Conservation (phyloP, 768 basidiomycete genomes). For the Krasilnikovozyma curviuscula region DNA sequence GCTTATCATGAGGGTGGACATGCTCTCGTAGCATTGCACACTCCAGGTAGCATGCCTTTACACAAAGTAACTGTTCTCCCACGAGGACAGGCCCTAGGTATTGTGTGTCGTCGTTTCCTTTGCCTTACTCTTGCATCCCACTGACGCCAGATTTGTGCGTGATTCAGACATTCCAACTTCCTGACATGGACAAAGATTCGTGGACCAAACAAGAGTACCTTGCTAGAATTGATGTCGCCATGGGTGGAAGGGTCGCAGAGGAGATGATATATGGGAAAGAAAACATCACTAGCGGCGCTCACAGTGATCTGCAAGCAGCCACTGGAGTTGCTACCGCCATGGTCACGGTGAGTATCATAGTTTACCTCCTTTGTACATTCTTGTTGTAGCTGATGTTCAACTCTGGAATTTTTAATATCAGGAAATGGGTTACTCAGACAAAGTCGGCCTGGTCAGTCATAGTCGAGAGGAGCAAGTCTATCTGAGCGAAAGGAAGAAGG, state of each 20-base stretch:
- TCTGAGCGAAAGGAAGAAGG: constrained; percentile 5
- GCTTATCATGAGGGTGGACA: constrained; percentile 88
- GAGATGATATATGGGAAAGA: constrained; percentile 77
- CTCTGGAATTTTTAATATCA: no score
- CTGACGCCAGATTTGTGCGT: no score
- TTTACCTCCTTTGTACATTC: no score
- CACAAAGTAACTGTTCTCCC: constrained; percentile 76
- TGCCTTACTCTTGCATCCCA: constrained; percentile 3
- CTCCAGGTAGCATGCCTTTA: constrained; percentile 83
- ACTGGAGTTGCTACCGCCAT: constrained; percentile 65
- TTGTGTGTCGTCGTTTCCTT: neutral
- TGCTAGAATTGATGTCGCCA: constrained; percentile 69
- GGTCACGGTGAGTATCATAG: constrained; percentile 53
- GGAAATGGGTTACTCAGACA: constrained; percentile 1
- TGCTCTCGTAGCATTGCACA: constrained; percentile 83
- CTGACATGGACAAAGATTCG: constrained; percentile 55
- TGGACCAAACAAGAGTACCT: constrained; percentile 53
- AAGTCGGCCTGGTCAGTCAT: constrained; percentile 4
- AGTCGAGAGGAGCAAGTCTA: constrained; percentile 4
- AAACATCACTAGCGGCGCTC: constrained; percentile 77
- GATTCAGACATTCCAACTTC: constrained; percentile 54
- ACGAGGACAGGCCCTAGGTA: constrained; percentile 76
- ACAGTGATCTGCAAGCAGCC: constrained; percentile 64
- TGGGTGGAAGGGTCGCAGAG: constrained; percentile 92
- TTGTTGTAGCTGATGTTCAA: no score